These are phyloP conservation scores for Elongisporangium undulatum DNA, from an alignment of 352 stramenopile genomes.

Conservation along the genomic window DNA sequence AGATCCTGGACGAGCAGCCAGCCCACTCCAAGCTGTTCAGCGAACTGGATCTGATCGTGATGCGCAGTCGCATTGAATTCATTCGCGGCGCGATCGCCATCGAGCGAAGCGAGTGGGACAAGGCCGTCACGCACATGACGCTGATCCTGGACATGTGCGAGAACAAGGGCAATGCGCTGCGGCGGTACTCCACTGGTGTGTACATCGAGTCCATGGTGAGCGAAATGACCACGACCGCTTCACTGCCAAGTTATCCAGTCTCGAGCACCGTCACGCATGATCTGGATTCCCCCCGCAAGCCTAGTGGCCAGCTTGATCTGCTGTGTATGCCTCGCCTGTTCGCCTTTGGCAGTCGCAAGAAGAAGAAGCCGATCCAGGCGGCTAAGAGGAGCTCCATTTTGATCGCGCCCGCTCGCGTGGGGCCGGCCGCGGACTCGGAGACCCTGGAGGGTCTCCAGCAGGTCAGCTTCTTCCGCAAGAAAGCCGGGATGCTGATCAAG, in stretches of 20 bases:
- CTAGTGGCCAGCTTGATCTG: no score
- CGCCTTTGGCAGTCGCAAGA: no score
- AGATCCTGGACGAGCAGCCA: slow-evolving; percentile 61
- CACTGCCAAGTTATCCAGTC: no score
- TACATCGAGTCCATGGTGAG: no score
- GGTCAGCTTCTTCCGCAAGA: slow-evolving; percentile 60
- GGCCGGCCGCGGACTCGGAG: slow-evolving; percentile 60
- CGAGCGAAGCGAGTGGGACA: slow-evolving; percentile 62
- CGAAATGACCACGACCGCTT: no score
- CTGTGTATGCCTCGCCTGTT: no score
- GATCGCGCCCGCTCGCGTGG: slow-evolving; percentile 29
- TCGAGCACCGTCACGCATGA: no score
- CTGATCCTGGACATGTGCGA: slow-evolving; percentile 58
- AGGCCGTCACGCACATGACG: slow-evolving; percentile 55
- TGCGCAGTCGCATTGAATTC: slow-evolving; percentile 70
- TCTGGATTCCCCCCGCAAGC: no score
- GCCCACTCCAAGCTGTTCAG: slow-evolving; percentile 37
- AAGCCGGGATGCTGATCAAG: slow-evolving; percentile 56
- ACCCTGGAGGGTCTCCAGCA: slow-evolving; percentile 46
- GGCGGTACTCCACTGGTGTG: slow-evolving; percentile 53
- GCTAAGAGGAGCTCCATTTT: no score
- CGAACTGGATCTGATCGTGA: slow-evolving; percentile 52
- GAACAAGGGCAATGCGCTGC: slow-evolving; percentile 54
- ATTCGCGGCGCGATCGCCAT: slow-evolving; percentile 69
- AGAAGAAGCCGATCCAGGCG: no score